Evolutionary conservation across 2,329 filamentous ascomycete species (phyloP).

Genomic region (Monilinia laxa): DNA sequence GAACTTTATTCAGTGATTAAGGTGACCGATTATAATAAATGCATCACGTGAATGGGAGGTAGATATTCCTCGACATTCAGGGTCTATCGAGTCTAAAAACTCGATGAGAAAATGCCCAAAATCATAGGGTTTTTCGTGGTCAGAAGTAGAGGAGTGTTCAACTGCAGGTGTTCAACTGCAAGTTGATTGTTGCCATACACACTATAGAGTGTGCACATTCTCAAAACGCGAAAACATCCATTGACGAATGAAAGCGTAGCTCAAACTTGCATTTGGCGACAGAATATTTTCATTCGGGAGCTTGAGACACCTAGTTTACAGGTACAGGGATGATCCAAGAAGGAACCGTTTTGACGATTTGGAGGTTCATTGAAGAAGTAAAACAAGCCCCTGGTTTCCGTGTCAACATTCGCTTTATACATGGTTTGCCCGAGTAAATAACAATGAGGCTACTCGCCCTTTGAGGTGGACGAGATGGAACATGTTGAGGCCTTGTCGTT

Average conservation of each 20-base stretch:
- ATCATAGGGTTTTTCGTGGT: not conserved
- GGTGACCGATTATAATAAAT: too few species aligned
- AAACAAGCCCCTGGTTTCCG: not conserved
- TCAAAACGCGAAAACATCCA: not conserved
- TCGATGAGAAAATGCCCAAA: not conserved
- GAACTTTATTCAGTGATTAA: too few species aligned
- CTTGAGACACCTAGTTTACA: not conserved
- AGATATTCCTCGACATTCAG: too few species aligned
- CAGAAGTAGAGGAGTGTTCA: not conserved
- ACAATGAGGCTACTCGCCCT: not conserved
- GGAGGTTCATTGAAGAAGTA: not conserved
- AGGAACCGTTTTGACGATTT: not conserved
- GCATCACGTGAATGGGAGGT: too few species aligned
- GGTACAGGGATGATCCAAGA: slow-evolving; percentile 11
- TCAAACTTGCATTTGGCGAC: not conserved
- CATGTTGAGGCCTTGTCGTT: not conserved
- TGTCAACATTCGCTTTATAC: not conserved
- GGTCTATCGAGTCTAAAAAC: too few species aligned
- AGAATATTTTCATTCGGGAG: not conserved
- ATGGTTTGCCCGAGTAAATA: not conserved
- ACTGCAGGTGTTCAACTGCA: not conserved
- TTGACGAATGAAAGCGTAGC: slow-evolving; percentile 5
- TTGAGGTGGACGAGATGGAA: not conserved
- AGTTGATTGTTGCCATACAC: not conserved
- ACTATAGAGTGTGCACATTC: not conserved